phyloP scores from a whole-genome alignment of 2,329 filamentous ascomycete genomes.

The Beauveria varroae region DNA sequence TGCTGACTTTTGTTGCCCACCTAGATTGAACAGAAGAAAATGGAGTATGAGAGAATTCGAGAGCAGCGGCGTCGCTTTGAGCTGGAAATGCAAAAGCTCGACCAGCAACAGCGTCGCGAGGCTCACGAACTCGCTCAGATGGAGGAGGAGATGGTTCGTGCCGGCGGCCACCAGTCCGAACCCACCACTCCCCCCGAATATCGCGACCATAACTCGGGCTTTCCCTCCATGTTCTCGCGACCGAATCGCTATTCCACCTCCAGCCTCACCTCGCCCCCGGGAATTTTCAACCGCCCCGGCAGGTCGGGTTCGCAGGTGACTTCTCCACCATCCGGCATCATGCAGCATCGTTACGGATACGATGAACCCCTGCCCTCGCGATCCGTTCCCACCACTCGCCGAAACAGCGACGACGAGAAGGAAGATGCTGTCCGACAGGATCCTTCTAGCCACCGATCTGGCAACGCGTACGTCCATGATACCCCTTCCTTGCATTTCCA shows the following conservation, averaged over 20 bases:
- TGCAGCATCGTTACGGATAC: conserved; percentile 51
- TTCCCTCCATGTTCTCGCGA: conserved; percentile 72
- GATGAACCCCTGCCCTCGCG: conserved; percentile 53
- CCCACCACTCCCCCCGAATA: conserved; percentile 95
- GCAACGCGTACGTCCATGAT: conserved; percentile 63
- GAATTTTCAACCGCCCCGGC: conserved; percentile 63
- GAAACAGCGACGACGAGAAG: conserved; percentile 88
- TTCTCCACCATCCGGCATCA: conserved; percentile 62
- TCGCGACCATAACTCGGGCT: conserved; percentile 61
- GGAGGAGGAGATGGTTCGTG: conserved; percentile 64
- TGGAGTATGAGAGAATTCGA: conserved; percentile 84
- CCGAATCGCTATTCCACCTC: conserved; percentile 86
- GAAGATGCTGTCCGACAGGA: conserved; percentile 64
- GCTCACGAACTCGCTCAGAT: conserved; percentile 80
- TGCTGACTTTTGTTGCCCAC: conserved; percentile 27
- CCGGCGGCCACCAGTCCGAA: conserved; percentile 76
- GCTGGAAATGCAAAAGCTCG: conserved; percentile 83
- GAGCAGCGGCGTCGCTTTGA: conserved; percentile 87
- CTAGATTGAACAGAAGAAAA: conserved; percentile 88
- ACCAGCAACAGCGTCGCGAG: conserved; percentile 74
- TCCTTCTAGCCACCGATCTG: conserved; percentile 63
- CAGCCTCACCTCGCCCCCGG: conserved; percentile 75
- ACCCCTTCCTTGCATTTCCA: not conserved
- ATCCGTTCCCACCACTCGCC: conserved; percentile 77
- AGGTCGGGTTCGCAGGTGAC: conserved; percentile 74